Evolutionary conservation across 306 rosid species (phyloP).

Genomic region (Comarum palustre): DNA sequence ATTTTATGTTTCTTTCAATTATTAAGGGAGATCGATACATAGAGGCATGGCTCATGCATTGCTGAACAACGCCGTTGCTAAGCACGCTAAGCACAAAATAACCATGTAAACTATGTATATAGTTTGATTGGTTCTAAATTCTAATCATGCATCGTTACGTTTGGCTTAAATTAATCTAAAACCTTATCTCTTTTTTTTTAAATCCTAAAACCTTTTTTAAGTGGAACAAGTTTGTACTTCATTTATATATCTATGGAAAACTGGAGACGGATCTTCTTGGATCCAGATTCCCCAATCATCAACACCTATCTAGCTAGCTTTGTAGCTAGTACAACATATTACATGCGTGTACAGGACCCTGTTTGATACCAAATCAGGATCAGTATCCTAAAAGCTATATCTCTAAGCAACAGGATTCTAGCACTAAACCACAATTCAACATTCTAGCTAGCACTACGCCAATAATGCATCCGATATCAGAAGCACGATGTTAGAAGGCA

Average conservation of each 20-base stretch:
- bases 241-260: background rate
- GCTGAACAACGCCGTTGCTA: background rate
- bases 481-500: background rate
- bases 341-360: background rate
- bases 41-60: background rate
- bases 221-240: background rate
- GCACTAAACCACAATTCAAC: background rate
- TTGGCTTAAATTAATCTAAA: background rate
- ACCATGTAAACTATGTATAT: background rate
- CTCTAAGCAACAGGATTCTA: background rate
- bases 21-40: too few relatives aligned
- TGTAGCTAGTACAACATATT: background rate
- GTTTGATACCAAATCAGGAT: background rate
- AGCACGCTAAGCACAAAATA: background rate
- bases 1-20: background rate
- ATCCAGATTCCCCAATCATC: background rate
- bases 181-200: too few relatives aligned
- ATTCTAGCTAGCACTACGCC: too few relatives aligned
- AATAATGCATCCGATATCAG: background rate
- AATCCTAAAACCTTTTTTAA: background rate
- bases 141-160: background rate
- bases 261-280: background rate
- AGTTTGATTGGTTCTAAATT: background rate
- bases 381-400: background rate
- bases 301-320: background rate